phyloP scores from a whole-genome alignment of 23 red algal genomes.

The Gracilaria gracilis region DNA sequence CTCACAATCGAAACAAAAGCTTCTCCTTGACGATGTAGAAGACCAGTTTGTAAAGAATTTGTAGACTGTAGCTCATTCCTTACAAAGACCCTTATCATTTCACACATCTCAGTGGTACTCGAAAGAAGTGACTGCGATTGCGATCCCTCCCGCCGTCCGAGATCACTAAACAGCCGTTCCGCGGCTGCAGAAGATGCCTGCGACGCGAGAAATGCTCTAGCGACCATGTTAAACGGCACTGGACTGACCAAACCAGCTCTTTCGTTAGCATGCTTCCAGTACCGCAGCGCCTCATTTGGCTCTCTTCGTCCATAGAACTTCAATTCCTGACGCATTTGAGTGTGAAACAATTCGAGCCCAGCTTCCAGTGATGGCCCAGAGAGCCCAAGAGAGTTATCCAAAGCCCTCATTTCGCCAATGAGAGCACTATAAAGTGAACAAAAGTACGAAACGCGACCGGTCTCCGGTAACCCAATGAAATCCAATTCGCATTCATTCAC shows the following conservation, averaged over 20 bases:
- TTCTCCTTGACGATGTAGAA: not conserved
- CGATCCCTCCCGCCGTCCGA: not conserved
- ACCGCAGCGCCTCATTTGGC: not conserved
- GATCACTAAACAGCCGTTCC: conserved; percentile 8
- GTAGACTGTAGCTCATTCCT: not conserved
- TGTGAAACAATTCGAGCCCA: too few species aligned
- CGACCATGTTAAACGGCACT: not conserved
- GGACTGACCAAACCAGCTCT: not conserved
- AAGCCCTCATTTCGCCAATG: too few species aligned
- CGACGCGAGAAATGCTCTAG: not conserved
- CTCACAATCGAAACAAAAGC: not conserved
- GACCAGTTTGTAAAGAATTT: not conserved
- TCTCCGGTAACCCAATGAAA: too few species aligned
- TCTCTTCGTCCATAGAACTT: not conserved
- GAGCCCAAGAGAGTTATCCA: too few species aligned
- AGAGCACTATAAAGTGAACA: too few species aligned
- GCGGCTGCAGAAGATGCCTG: conserved; percentile 3
- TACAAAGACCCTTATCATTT: not conserved
- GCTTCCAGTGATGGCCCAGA: too few species aligned
- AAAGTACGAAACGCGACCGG: too few species aligned
- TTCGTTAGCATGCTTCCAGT: too few species aligned
- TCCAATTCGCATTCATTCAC: too few species aligned
- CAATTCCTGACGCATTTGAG: too few species aligned
- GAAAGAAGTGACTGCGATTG: not conserved
- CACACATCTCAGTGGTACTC: not conserved